phyloP scores from a whole-genome alignment of 129 eudicot species.

The Smallanthus sonchifolius region DNA sequence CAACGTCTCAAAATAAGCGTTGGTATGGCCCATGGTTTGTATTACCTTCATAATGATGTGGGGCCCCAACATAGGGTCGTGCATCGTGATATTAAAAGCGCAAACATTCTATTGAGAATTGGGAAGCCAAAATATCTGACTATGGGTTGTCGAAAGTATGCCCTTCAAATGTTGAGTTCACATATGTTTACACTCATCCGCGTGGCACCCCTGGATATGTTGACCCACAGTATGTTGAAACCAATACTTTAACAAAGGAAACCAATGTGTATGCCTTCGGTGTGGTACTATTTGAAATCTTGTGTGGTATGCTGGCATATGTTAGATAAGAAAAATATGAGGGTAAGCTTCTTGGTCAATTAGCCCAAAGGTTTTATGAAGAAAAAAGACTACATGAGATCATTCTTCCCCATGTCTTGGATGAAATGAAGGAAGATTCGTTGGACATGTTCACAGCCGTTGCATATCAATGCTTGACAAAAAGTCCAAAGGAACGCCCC shows the following conservation, averaged over 20 bases:
- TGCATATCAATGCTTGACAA: background rate
- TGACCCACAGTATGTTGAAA: background rate
- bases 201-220: conserved; percentile 3
- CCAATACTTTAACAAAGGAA: background rate
- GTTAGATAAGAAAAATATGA: background rate
- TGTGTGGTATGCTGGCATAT: background rate
- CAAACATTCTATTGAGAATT: no score
- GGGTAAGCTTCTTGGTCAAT: background rate
- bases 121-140: background rate
- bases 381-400: background rate
- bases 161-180: no score
- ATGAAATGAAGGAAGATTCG: background rate
- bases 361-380: background rate
- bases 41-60: no score
- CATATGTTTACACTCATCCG: no score
- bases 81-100: no score
- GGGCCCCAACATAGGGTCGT: no score
- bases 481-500: background rate
- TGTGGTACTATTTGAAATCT: no score
- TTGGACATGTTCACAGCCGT: background rate
- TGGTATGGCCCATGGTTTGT: no score
- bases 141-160: no score
- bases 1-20: no score
- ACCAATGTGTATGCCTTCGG: no score
- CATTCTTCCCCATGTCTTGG: background rate